Base-by-base conservation (phyloP, 768 basidiomycete genomes). In the Leccinum subgranulosum region DNA sequence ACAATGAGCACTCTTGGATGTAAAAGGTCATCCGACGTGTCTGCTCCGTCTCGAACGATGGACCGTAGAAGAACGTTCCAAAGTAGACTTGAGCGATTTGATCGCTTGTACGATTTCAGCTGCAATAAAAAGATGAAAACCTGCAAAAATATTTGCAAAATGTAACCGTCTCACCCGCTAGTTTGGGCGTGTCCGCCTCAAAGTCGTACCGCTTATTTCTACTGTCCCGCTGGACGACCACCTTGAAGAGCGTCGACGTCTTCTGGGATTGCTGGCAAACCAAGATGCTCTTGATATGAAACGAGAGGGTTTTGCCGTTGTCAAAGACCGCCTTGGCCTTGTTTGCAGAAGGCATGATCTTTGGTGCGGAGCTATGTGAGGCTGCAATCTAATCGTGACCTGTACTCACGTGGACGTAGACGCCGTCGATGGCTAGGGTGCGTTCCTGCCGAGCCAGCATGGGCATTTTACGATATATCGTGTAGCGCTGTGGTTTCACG, bases 161-260 rank as follows among this genome's bases (percentile, higher is more conserved):
- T 15, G 21, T 7, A 8, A 29, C 25, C 15, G 11, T 21, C 89
- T 64, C 67, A 90, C 91, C 81, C 49, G 95, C 93, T 55, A 85
- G 68, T 70, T 86, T 88, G 2, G 89, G 80, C 62, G 76, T 93
- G 72, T 96, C 95, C 0, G 94, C 96, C 74, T 99, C 97, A 69
- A 97, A 98, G 66, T 98, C 96, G 69, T 98, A 98, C 39, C 94
- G 80, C 79, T 98, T 99, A 63, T 87, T 88, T 43, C 84, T 80
- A 45, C 81, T 81, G 36, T 84, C 81, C 60, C 90, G 77, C 67
- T 84, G 87, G 12, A 98, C 83, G 31, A 96, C 83, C 19, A 98
- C 81, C 78, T 95, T 96, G 82, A 99, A 95, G 36, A 84, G 81
- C 1, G 89, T 81, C 28, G 88, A 86, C 12, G 83, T 83, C 71